A percentile compares a stretch with the other conserved stretches of the same genome.
Evolutionary conservation across 805 yeast species (phyloP).

Genomic region (Wickerhamomyces tratensis): DNA sequence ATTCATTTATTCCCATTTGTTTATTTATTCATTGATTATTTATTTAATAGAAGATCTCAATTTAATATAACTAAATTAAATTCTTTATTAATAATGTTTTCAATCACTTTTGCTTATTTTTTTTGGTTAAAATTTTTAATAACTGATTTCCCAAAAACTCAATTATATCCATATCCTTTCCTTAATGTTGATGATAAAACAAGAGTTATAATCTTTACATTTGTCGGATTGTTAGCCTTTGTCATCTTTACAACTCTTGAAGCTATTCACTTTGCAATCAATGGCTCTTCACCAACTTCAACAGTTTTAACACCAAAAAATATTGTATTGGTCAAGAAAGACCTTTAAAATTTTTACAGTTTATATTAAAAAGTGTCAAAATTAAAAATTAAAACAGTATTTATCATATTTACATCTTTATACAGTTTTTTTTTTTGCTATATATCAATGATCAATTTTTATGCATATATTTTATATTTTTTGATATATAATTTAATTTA

Average conservation of each 20-base stretch:
- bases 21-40: slow-evolving; percentile 44
- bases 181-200: slow-evolving; percentile 39
- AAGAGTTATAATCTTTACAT: slow-evolving; percentile 37
- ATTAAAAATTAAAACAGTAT: no score
- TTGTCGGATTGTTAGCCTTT: slow-evolving; percentile 31
- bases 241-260: slow-evolving; percentile 20
- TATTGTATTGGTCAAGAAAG: no score
- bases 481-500: no score
- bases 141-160: slow-evolving; percentile 30
- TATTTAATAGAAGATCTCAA: slow-evolving; percentile 40
- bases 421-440: no score
- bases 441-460: no score
- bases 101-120: slow-evolving; percentile 43
- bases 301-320: no score
- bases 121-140: slow-evolving; percentile 36
- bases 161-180: slow-evolving; percentile 59
- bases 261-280: slow-evolving; percentile 11
- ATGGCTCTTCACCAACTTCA: not conserved
- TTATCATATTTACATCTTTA: no score
- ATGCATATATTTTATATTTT: no score
- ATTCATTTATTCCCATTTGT: slow-evolving; percentile 53
- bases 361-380: no score
- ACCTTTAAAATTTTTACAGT: no score
- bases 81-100: slow-evolving; percentile 30
- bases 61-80: slow-evolving; percentile 21